Evolutionary conservation across 495 filamentous ascomycete genomes (phyloP).

Genomic region (Podospora comata): DNA sequence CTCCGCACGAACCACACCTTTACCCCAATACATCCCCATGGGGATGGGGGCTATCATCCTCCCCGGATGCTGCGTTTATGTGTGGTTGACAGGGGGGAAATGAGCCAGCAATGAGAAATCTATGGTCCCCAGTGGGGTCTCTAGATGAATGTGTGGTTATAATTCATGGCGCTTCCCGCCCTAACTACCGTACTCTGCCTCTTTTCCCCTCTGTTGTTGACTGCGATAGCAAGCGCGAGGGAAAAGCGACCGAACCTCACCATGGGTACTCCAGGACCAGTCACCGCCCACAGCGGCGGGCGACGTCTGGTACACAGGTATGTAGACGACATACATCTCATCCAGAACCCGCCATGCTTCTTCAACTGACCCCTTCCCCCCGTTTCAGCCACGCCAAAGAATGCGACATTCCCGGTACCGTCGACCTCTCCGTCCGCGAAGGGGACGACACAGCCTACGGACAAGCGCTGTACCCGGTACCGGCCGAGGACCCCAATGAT

Average conservation of each 20-base stretch:
- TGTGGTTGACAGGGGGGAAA: not conserved
- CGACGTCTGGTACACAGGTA: not conserved
- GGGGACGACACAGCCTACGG: conserved; percentile 62
- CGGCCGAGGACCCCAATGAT: conserved; percentile 62
- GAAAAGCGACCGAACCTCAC: not conserved
- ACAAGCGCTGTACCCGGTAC: conserved; percentile 61
- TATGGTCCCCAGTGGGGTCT: not conserved
- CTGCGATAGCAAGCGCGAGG: not conserved
- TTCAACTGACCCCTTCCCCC: not conserved
- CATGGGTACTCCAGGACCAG: not conserved
- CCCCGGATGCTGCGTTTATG: not conserved
- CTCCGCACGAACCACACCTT: not conserved
- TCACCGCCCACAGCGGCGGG: not conserved
- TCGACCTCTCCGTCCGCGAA: conserved; percentile 35
- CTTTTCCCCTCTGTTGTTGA: not conserved
- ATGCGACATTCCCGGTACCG: conserved; percentile 6
- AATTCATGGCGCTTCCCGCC: not conserved
- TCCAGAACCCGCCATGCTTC: not conserved
- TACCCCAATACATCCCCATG: not conserved
- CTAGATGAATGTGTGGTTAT: not conserved
- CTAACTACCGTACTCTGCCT: not conserved
- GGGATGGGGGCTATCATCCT: not conserved
- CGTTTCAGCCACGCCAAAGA: conserved; percentile 8
- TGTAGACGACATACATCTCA: not conserved
- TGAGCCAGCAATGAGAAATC: not conserved